A percentile compares a stretch with the other conserved stretches of the same genome.
These are phyloP conservation scores for Eimeria acervulina DNA, from an alignment of 169 alveolate genomes.

Conservation along the genomic window DNA sequence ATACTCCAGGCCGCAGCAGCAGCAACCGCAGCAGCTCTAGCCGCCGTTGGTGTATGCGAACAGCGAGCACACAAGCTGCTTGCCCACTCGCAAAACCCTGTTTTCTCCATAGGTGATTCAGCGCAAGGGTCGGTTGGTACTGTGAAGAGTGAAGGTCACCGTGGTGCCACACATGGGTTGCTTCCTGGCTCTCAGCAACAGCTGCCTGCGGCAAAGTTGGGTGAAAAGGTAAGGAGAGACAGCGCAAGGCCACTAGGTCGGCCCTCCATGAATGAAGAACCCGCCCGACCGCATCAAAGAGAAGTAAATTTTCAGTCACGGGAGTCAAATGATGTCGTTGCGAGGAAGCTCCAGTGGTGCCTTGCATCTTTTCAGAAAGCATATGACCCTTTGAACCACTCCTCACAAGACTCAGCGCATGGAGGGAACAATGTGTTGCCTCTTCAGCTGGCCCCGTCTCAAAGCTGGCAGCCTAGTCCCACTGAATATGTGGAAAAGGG, in stretches of 20 bases:
- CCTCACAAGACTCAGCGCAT: not conserved
- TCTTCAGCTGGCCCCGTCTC: not conserved
- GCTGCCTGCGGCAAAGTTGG: not conserved
- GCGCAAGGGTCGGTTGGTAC: not conserved
- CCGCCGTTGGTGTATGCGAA: constrained; percentile 44
- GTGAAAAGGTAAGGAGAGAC: not conserved
- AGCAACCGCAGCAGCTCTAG: constrained; percentile 62
- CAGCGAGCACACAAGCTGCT: constrained; percentile 18
- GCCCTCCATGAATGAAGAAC: not conserved
- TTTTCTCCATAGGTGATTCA: not conserved
- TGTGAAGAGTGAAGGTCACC: not conserved
- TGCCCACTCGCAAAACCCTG: not conserved
- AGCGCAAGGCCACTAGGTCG: too few relatives aligned
- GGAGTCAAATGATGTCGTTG: not conserved
- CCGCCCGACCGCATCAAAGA: not conserved
- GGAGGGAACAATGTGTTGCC: not conserved
- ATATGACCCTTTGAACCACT: not conserved
- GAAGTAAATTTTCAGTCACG: not conserved
- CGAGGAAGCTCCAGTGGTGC: not conserved
- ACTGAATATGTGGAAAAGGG: not conserved
- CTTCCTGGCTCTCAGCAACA: not conserved
- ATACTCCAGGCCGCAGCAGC: constrained; percentile 45
- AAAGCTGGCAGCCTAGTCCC: not conserved
- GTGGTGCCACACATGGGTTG: not conserved
- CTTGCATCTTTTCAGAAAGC: not conserved